These are phyloP conservation scores for Leccinum aurantiacum DNA, from an alignment of 768 basidiomycete genomes.

Conservation along the genomic window DNA sequence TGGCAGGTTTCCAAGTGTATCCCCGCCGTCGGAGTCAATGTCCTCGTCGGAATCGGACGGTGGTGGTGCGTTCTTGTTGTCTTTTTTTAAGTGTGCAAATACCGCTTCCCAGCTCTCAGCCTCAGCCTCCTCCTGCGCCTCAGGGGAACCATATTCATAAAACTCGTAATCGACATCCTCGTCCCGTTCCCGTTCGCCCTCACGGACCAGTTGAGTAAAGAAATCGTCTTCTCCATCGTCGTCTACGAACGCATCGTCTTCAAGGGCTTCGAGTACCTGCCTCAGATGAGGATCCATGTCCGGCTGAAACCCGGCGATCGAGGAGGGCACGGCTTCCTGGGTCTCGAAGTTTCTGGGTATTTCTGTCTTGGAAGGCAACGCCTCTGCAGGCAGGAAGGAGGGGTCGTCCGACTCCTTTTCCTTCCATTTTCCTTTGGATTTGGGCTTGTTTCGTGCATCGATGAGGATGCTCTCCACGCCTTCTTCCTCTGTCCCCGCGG, in stretches of 20 bases:
- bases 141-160: slow-evolving; percentile 42
- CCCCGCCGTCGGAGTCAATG: slow-evolving; percentile 65
- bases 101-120: slow-evolving; percentile 68
- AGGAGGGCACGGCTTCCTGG: slow-evolving; percentile 75
- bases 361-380: slow-evolving; percentile 69
- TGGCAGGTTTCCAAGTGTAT: slow-evolving; percentile 79
- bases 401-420: slow-evolving; percentile 37
- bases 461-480: slow-evolving; percentile 80
- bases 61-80: slow-evolving; percentile 30
- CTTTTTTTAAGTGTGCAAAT: slow-evolving; percentile 77
- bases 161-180: slow-evolving; percentile 71
- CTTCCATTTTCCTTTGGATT: slow-evolving; percentile 15
- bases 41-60: slow-evolving; percentile 49
- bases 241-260: slow-evolving; percentile 93
- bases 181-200: slow-evolving; percentile 63
- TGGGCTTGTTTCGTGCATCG: slow-evolving; percentile 58
- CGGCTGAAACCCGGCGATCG: slow-evolving; percentile 86
- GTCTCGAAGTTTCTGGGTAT: slow-evolving; percentile 74
- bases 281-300: slow-evolving; percentile 96
- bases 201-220: slow-evolving; percentile 67
- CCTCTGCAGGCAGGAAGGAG: slow-evolving; percentile 63
- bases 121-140: slow-evolving; percentile 31
- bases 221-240: slow-evolving; percentile 73
- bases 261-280: slow-evolving; percentile 90
- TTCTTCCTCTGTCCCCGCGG: slow-evolving; percentile 73